Conservation (phyloP, 2,329 filamentous ascomycete species). For the Aspergillus tamarii region DNA sequence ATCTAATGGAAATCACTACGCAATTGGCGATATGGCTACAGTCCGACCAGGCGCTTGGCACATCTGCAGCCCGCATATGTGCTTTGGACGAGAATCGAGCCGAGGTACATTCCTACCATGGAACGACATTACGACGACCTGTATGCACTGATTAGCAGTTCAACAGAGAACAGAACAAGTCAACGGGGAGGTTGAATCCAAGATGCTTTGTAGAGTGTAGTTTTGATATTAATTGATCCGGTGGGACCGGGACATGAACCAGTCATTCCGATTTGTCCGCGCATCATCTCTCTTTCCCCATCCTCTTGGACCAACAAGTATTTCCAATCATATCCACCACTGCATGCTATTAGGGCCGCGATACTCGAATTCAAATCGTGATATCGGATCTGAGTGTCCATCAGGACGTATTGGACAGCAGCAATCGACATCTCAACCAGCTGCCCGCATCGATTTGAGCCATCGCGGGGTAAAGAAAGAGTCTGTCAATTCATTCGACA, state of each 20-base stretch:
- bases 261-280: neutral
- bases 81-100: neutral
- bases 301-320: neutral
- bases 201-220: neutral
- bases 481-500: neutral
- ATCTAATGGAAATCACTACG: neutral
- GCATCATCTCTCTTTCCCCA: neutral
- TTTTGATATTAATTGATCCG: neutral
- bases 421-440: neutral
- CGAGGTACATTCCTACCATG: neutral
- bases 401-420: neutral
- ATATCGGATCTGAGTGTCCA: neutral
- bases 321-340: neutral
- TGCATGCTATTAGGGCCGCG: neutral
- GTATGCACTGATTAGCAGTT: neutral
- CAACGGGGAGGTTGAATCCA: neutral
- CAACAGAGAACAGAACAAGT: neutral
- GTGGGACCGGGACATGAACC: neutral
- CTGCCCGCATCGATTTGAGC: neutral
- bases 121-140: neutral
- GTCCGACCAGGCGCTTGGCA: neutral
- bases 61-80: too few relatives aligned
- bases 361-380: too few relatives aligned
- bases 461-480: conserved; percentile 1
- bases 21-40: neutral